These are phyloP conservation scores for Gliomastix tumulicola DNA, from an alignment of 2,329 filamentous ascomycete species.

Conservation along the genomic window DNA sequence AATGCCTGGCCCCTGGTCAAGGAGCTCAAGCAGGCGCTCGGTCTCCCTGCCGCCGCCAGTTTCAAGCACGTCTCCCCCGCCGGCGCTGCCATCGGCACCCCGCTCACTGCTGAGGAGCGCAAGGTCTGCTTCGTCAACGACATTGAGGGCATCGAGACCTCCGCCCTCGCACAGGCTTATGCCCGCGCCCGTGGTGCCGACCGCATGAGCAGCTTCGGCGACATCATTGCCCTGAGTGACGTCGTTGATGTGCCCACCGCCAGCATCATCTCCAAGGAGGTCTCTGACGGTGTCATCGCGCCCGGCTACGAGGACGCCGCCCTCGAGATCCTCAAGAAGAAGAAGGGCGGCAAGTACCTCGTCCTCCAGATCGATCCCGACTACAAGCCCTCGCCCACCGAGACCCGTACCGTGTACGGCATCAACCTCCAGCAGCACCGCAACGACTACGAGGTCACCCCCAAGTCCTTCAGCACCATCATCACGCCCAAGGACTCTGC, in stretches of 20 bases:
- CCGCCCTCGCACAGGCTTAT: constrained; percentile 86
- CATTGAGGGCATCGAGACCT: constrained; percentile 81
- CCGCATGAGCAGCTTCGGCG: constrained; percentile 97
- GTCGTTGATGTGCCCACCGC: constrained; percentile 87
- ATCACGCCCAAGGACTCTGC: constrained; percentile 76
- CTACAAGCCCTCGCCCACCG: constrained; percentile 73
- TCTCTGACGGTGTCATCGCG: constrained; percentile 94
- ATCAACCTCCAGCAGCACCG: constrained; percentile 83
- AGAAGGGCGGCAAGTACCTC: constrained; percentile 96
- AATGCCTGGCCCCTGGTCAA: constrained; percentile 97
- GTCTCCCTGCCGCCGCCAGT: constrained; percentile 84
- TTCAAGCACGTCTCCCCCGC: constrained; percentile 99
- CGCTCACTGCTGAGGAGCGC: constrained; percentile 78
- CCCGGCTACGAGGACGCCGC: constrained; percentile 80
- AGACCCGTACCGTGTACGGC: constrained; percentile 85
- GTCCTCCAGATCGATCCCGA: constrained; percentile 90
- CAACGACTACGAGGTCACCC: constrained; percentile 83
- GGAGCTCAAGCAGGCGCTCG: constrained; percentile 85
- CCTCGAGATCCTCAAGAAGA: constrained; percentile 88
- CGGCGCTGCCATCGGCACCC: constrained; percentile 87
- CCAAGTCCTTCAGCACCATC: constrained; percentile 77
- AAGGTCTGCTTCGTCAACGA: constrained; percentile 99
- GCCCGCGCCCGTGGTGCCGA: constrained; percentile 92
- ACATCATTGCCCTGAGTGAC: constrained; percentile 89
- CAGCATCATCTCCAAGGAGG: constrained; percentile 96